Percentiles rank a stretch among this genome's conserved stretches.
Conservation (phyloP, 768 basidiomycete species). For the Cubamyces sp. region DNA sequence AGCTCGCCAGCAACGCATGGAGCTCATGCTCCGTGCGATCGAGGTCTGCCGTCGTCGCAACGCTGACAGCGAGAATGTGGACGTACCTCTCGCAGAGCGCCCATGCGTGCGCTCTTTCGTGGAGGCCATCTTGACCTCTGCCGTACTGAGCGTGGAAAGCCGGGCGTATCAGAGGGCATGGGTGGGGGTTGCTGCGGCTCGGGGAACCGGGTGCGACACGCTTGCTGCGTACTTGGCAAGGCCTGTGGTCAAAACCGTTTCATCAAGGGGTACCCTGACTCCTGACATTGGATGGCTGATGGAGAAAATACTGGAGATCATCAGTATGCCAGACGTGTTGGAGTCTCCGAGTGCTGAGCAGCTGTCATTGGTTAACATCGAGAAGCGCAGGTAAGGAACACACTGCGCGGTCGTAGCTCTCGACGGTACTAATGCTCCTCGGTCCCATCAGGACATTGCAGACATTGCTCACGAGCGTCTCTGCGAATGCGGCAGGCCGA, state of each 20-base stretch:
- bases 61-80: constrained; percentile 42
- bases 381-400: constrained; percentile 71
- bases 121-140: constrained; percentile 76
- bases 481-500: constrained; percentile 45
- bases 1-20: constrained; percentile 71
- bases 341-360: constrained; percentile 56
- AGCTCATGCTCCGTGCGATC: constrained; percentile 68
- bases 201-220: constrained; percentile 66
- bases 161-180: constrained; percentile 79
- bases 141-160: constrained; percentile 77
- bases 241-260: constrained; percentile 48
- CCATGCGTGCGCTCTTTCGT: constrained; percentile 80
- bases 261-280: constrained; percentile 56
- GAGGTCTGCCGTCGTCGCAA: constrained; percentile 73
- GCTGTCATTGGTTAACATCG: constrained; percentile 72
- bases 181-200: constrained; percentile 68
- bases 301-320: constrained; percentile 79
- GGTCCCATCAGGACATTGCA: constrained; percentile 59
- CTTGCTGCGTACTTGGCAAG: constrained; percentile 58
- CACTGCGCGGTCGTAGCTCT: background rate
- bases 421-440: background rate
- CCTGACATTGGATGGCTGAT: constrained; percentile 84
- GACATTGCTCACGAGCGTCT: constrained; percentile 61
- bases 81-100: constrained; percentile 50
- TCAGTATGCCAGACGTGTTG: constrained; percentile 73